Base-by-base conservation (phyloP, 176 grass and related monocot genomes). In the Eleusine coracana region DNA sequence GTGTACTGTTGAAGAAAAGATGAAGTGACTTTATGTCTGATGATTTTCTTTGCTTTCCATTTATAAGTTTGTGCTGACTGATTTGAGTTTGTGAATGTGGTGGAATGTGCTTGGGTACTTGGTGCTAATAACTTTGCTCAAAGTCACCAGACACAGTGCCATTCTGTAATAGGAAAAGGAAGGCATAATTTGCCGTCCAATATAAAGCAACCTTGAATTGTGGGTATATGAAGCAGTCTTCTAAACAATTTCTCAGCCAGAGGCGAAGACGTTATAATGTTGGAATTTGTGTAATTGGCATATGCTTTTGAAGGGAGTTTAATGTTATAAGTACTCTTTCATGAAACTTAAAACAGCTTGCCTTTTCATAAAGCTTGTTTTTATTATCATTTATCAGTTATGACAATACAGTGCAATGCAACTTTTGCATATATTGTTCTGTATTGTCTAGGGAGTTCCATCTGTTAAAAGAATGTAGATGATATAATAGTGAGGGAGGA, bases 1-100 rank as follows among this genome's bases (percentile, higher is more conserved):
- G 74, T 85, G 79, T 52, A 74, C 81, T 56, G 63, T 38, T 74
- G 56, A 62, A 86, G 82, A 82, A 82, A 76, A 31, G 42, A 51
- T 74, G 41, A 78, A 73, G 38, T 73, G 59, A 50, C 44, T 77
- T 55, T 85, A 44, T 79, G 44, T 67, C 25, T 82, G 40, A 44
- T 68, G 64, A 11, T 52, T 75, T 79, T 74, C 21, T 83, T 50
- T 90, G 42, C 72, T 68, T 78, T 83, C 25, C 39, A 48, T 39
- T 3, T 1, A 38, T 40, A 18, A 12, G 0, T 58, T 72, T 76
- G 6, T 39, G 44, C 1, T 75, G 61, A 74, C 70, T 5, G 16
- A 64, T 40, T 72, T 58, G 70, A 37, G 52, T 48, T 66, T 42
- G 16, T 55, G 10, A 21, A 80, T 48, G 52, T 81, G 64, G 42